Conservation (phyloP, 148 eudicot species). For the Rhododendron simsii region DNA sequence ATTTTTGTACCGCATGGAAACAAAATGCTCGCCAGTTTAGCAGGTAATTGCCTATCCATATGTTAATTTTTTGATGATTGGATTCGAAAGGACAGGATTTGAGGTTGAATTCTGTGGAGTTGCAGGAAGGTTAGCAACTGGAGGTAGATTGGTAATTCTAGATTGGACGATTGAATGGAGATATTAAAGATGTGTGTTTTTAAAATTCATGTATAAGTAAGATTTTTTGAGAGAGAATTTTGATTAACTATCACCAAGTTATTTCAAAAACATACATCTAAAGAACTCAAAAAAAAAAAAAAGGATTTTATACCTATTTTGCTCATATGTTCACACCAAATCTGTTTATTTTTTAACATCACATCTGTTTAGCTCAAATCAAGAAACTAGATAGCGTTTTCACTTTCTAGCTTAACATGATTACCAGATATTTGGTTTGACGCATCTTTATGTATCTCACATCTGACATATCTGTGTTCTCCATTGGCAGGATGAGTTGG, state of each 20-base stretch:
- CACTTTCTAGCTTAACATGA: neutral
- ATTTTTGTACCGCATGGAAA: neutral
- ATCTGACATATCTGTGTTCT: constrained; percentile 7
- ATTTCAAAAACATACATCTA: neutral
- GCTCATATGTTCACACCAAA: neutral
- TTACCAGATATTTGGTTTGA: neutral
- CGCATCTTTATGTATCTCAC: neutral
- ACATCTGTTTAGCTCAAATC: neutral
- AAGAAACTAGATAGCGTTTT: neutral
- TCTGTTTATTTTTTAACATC: neutral
- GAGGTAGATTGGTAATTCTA: neutral
- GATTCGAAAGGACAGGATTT: neutral
- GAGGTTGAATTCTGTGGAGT: neutral
- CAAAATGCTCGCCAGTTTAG: neutral
- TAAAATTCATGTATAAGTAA: neutral
- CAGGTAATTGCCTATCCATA: neutral
- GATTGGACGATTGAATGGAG: neutral
- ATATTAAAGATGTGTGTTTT: neutral
- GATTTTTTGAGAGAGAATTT: neutral
- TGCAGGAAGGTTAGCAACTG: neutral
- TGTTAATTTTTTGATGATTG: neutral
- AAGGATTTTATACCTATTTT: neutral
- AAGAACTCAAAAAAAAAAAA: neutral
- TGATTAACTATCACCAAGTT: neutral
- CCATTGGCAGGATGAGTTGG: constrained; percentile 77